A percentile compares a stretch with the other conserved stretches of the same genome.
Conservation (phyloP, 1,284 basidiomycete species). For the Trametes versicolor region DNA sequence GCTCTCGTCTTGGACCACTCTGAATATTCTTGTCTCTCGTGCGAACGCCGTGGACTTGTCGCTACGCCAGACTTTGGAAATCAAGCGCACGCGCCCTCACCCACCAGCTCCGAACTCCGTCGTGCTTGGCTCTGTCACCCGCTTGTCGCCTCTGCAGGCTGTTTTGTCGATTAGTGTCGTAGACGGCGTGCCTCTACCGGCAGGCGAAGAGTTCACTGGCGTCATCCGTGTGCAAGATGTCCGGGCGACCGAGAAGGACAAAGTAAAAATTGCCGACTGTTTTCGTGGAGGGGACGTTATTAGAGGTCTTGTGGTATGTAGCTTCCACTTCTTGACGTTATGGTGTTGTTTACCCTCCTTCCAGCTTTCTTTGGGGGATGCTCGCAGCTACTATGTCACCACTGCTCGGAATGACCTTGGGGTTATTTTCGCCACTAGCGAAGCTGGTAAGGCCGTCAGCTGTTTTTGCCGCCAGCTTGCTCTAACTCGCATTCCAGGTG, state of each 20-base stretch:
- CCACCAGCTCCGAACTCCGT: constrained; percentile 77
- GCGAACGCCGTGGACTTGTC: constrained; percentile 36
- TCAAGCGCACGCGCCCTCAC: constrained; percentile 68
- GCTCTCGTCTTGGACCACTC: constrained; percentile 33
- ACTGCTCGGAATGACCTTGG: constrained; percentile 96
- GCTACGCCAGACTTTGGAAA: constrained; percentile 61
- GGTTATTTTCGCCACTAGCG: constrained; percentile 88
- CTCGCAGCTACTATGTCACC: constrained; percentile 93
- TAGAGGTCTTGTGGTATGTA: constrained; percentile 87
- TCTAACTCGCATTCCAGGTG: constrained; percentile 55
- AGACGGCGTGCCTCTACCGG: constrained; percentile 88
- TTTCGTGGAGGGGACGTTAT: constrained; percentile 98
- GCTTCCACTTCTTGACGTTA: background rate
- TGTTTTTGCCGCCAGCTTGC: background rate
- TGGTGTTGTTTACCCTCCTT: background rate
- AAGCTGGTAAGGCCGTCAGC: constrained; percentile 63
- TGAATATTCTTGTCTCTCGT: constrained; percentile 34
- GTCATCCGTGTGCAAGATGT: constrained; percentile 94
- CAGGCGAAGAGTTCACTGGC: constrained; percentile 93
- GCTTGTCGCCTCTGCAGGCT: constrained; percentile 90
- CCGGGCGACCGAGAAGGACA: constrained; percentile 92
- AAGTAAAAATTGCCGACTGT: constrained; percentile 92
- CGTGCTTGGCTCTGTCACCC: constrained; percentile 84
- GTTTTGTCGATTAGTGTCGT: constrained; percentile 90
- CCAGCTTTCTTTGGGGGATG: constrained; percentile 85